Conservation (phyloP, 352 stramenopile genomes). For the Phytopythium vexans region DNA sequence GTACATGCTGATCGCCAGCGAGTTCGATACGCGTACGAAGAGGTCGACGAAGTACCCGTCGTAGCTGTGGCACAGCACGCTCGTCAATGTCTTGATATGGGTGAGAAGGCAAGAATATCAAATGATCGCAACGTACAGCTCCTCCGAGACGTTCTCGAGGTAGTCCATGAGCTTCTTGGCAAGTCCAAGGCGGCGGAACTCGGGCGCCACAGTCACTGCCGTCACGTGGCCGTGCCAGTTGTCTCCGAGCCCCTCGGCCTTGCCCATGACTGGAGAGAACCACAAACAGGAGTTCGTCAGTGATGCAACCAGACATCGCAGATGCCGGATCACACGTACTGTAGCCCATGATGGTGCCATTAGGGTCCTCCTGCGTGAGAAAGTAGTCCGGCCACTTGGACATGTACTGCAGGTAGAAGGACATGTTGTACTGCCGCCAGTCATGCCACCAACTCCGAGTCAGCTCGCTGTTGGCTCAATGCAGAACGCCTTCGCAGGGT, state of each 20-base stretch:
- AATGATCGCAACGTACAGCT: slow-evolving; percentile 37
- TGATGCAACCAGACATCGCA: background rate
- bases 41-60: slow-evolving; percentile 99
- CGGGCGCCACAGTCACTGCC: slow-evolving; percentile 95
- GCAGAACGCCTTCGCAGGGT: too few species aligned
- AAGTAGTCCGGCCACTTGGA: slow-evolving; percentile 97
- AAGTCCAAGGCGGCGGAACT: slow-evolving; percentile 92
- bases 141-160: slow-evolving; percentile 85
- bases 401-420: slow-evolving; percentile 98
- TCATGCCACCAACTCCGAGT: background rate
- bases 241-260: slow-evolving; percentile 92
- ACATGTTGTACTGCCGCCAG: slow-evolving; percentile 90
- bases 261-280: slow-evolving; percentile 87
- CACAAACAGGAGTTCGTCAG: slow-evolving; percentile 6
- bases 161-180: slow-evolving; percentile 94
- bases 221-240: slow-evolving; percentile 98
- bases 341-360: slow-evolving; percentile 95
- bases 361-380: slow-evolving; percentile 91
- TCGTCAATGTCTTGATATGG: too few species aligned
- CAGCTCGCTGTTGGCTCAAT: too few species aligned
- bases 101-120: background rate
- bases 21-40: slow-evolving; percentile 97
- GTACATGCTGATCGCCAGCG: slow-evolving; percentile 91
- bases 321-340: slow-evolving; percentile 30
- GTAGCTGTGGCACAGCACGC: slow-evolving; percentile 14